Base-by-base conservation (phyloP, 2,329 filamentous ascomycete species). In the Aspergillus pseudoglaucus region DNA sequence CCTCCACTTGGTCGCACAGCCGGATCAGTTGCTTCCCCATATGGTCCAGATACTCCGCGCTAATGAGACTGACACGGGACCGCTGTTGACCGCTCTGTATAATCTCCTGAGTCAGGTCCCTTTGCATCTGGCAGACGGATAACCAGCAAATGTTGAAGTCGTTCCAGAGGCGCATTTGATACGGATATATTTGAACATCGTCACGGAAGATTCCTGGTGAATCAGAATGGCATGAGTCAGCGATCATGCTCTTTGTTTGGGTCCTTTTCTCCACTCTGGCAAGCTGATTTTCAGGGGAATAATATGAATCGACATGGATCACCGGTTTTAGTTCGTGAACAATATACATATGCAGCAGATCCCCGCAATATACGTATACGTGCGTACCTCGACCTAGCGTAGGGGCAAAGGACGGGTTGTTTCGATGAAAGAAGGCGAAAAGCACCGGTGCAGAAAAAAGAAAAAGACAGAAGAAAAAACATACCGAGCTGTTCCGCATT, bases 121-220 rank as follows among this genome's bases (percentile, higher is more conserved):
- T 88, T 65, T 97, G 90, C 57, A 82, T 87, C 64, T 93, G 88
- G 44, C 90, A 81, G 6, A 93, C 74, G 4, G 84, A 80, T 33
- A 96, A 78, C 91, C 91, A 97, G 50, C 88, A 90, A 49, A 88
- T 80, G 68, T 98, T 97, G 73, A 97, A 95, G 57, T 96, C 87
- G 59, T 87, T 84, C 93, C 93, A 98, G 6, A 97, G 74, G 62
- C 85, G 84, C 55, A 95, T 79, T 47, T 90, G 84, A 58, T 93
- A 85, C 47, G 78, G 72, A 62, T 93, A 83, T 47, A 88, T 78
- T 46, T 77, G 76, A 62, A 87, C 82, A 66, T 95, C 86, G 72
- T 97, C 90, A 61, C 85, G 82, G 56, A 87, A 84, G 59, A 97
- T 82, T 49, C 89, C 90, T 95, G 70, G 37, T 56, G 27, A 12